A percentile compares a stretch with the other conserved stretches of the same genome.
Conservation (phyloP, 176 grass and related monocot species). For the Rhynchospora pubera region DNA sequence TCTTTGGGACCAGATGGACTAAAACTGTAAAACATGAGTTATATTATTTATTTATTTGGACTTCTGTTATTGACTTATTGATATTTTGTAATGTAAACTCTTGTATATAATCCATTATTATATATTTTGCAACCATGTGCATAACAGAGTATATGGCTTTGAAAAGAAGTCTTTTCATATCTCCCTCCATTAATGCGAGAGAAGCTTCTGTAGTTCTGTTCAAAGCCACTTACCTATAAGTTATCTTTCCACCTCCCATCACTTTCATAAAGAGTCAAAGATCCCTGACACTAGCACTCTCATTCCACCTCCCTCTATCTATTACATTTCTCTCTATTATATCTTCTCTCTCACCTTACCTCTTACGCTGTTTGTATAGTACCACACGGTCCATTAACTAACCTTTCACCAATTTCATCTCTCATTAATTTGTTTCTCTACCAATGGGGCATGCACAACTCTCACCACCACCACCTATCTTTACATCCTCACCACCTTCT, state of each 20-base stretch:
- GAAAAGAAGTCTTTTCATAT: background rate
- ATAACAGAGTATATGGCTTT: background rate
- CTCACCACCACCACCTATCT: background rate
- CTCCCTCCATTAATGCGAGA: background rate
- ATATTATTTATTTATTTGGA: background rate
- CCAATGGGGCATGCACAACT: background rate
- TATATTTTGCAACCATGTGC: background rate
- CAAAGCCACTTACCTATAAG: background rate
- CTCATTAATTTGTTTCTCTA: background rate
- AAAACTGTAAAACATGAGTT: background rate
- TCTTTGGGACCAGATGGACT: background rate
- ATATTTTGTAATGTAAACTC: background rate
- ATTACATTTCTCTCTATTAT: background rate
- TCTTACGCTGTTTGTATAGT: background rate
- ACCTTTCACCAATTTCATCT: background rate
- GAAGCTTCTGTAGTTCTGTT: conserved; percentile 3
- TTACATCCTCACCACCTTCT: background rate
- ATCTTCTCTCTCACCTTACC: background rate
- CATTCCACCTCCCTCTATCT: background rate
- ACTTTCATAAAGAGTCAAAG: conserved; percentile 3
- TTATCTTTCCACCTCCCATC: background rate
- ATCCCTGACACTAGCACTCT: conserved; percentile 11
- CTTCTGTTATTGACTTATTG: background rate
- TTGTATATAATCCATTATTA: background rate
- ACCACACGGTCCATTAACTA: background rate